Evolutionary conservation across 108 stramenopile species (phyloP).

Genomic region (Discostella stelligeroides): DNA sequence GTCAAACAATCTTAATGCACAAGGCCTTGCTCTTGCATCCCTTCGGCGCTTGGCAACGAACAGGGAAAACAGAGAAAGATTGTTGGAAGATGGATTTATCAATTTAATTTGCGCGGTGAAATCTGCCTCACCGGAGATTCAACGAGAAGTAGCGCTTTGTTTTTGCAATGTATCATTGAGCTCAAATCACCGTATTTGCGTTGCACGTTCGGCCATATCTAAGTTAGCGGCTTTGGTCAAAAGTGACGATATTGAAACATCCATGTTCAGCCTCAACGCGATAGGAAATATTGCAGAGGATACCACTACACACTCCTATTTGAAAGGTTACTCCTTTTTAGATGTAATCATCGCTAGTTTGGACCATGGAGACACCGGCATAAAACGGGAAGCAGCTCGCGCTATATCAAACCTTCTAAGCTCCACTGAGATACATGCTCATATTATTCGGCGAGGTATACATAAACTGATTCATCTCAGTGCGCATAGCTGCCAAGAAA

Average conservation of each 20-base stretch:
- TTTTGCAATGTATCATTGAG: constrained; percentile 68
- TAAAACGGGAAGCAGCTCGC: constrained; percentile 82
- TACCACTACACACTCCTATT: constrained; percentile 61
- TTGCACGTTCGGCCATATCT: constrained; percentile 56
- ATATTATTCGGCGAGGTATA: constrained; percentile 63
- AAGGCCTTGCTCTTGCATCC: constrained; percentile 70
- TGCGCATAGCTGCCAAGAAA: constrained; percentile 60
- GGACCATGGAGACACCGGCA: constrained; percentile 54
- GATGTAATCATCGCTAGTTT: constrained; percentile 53
- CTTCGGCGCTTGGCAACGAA: constrained; percentile 64
- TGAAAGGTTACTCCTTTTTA: constrained; percentile 1
- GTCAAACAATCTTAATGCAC: constrained; percentile 54
- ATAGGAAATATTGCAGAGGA: constrained; percentile 84
- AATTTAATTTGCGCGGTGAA: constrained; percentile 54
- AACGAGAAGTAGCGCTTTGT: constrained; percentile 78
- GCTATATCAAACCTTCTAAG: constrained; percentile 75
- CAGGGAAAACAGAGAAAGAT: constrained; percentile 55
- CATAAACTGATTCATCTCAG: constrained; percentile 63
- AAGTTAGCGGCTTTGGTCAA: constrained; percentile 54
- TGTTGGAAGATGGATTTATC: constrained; percentile 56
- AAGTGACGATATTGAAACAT: constrained; percentile 65
- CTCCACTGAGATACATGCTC: constrained; percentile 58
- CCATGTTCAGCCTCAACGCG: constrained; percentile 66
- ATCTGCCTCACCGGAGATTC: constrained; percentile 57
- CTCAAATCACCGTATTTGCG: constrained; percentile 54